Evolutionary conservation across 768 basidiomycete species (phyloP).

Genomic region (Lepiota brunneoincarnata): DNA sequence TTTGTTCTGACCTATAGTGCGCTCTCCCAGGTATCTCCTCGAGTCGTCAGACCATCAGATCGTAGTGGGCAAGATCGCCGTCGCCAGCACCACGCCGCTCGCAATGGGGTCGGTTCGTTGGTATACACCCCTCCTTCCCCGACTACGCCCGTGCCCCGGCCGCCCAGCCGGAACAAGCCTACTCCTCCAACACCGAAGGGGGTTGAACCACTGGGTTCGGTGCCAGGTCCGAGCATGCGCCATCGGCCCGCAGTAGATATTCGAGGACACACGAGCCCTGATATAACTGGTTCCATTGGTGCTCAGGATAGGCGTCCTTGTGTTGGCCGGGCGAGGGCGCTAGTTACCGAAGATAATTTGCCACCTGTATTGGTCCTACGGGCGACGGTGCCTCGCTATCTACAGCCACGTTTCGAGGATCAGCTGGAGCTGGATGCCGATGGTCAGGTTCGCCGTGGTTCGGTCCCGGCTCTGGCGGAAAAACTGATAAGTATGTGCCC

Average conservation of each 20-base stretch:
- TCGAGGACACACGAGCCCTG: slow-evolving; percentile 27
- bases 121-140: slow-evolving; percentile 36
- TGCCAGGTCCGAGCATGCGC: slow-evolving; percentile 28
- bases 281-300: slow-evolving; percentile 23
- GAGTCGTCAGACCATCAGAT: slow-evolving; percentile 1
- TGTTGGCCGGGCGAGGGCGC: slow-evolving; percentile 15
- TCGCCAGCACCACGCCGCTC: slow-evolving; percentile 1
- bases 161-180: slow-evolving; percentile 30
- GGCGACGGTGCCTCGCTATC: slow-evolving; percentile 49
- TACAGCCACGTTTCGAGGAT: slow-evolving; percentile 55
- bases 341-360: slow-evolving; percentile 27
- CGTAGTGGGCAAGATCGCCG: not conserved
- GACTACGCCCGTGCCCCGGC: slow-evolving; percentile 35
- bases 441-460: slow-evolving; percentile 66
- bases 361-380: slow-evolving; percentile 24
- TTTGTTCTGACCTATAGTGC: not conserved
- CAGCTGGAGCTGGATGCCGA: slow-evolving; percentile 66
- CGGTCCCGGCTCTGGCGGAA: slow-evolving; percentile 70
- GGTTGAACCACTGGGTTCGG: slow-evolving; percentile 20
- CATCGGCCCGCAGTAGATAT: slow-evolving; percentile 33
- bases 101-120: slow-evolving; percentile 1
- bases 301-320: slow-evolving; percentile 17
- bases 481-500: slow-evolving; percentile 36
- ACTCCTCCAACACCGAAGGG: slow-evolving; percentile 30
- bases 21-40: slow-evolving; percentile 9